Base-by-base conservation (phyloP, 768 basidiomycete species). In the Polyporus arcularius region DNA sequence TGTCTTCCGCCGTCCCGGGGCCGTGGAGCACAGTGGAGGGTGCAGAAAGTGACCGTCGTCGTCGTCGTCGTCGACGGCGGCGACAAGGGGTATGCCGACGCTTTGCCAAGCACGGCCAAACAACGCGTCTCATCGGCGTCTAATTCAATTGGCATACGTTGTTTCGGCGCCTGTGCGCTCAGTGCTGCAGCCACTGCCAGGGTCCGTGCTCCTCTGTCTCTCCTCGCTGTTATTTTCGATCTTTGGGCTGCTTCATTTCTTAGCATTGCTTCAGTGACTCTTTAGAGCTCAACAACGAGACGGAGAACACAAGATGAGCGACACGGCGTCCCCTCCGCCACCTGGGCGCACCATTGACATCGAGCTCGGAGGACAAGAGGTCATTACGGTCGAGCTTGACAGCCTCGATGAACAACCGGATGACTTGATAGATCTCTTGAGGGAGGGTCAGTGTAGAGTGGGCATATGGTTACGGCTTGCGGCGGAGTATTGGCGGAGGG, bases 371-470 rank as follows among this genome's bases (percentile, higher is more conserved):
- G 85, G 87, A 7, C 88, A 90, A 73, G 94, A 96, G 75, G 84
- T 92, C 70, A 90, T 96, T 60, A 90, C 91, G 21, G 88, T 98
- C 60, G 92, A 96, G 78, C 82, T 98, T 41, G 90, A 92, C 77
- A 79, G 88, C 67, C 86, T 98, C 53, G 90, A 92, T 73, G 86
- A 86, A 4, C 87, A 85, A 68, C 85, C 88, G 7, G 85, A 88
- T 62, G 88, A 91, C 61, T 85, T 93, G 2, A 76, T 90, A 51
- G 86, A 89, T 66, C 73, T 95, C 4, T 72, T 95, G 50, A 83
- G 80, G 58, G 87, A 90, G 32, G 88, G 88, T 0, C 84, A 87
- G 57, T 91, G 88, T 56, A 85, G 78, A 60, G 85, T 86, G 16
- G 85, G 82, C 70, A 84, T 89, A 11, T 96, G 92, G 92, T 86